These are phyloP conservation scores for Sesbania bispinosa DNA, from an alignment of 306 rosid genomes.

Conservation along the genomic window DNA sequence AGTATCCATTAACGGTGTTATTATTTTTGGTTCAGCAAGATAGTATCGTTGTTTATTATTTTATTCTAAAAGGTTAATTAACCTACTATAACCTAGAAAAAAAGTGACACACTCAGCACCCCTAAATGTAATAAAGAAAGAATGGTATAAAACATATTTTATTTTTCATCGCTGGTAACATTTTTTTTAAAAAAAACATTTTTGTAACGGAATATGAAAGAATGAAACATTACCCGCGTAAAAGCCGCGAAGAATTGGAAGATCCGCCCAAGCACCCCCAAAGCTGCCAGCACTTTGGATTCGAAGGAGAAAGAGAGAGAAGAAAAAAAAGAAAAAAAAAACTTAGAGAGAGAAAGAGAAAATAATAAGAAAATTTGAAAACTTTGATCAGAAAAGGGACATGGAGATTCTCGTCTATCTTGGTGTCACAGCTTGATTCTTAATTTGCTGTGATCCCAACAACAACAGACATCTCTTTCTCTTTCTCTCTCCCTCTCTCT, in stretches of 20 bases:
- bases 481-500: slow-evolving; percentile 5
- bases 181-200: too few relatives aligned
- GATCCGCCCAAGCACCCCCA: slow-evolving; percentile 43
- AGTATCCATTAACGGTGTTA: too few relatives aligned
- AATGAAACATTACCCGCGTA: slow-evolving; percentile 41
- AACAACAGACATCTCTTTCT: neutral
- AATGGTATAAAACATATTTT: too few relatives aligned
- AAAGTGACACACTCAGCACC: too few relatives aligned
- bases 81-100: too few relatives aligned
- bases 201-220: slow-evolving; percentile 6
- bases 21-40: too few relatives aligned
- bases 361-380: neutral
- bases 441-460: slow-evolving; percentile 35
- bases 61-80: too few relatives aligned
- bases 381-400: slow-evolving; percentile 26
- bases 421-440: slow-evolving; percentile 41
- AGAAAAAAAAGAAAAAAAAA: slow-evolving; percentile 1
- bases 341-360: slow-evolving; percentile 12
- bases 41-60: too few relatives aligned
- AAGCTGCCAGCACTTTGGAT: slow-evolving; percentile 50
- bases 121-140: too few relatives aligned
- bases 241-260: slow-evolving; percentile 54
- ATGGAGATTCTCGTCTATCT: slow-evolving; percentile 45
- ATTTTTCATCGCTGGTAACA: too few relatives aligned
- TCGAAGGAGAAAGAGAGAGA: neutral